Conservation (phyloP, 306 rosid species). For the Casuarina equisetifolia region DNA sequence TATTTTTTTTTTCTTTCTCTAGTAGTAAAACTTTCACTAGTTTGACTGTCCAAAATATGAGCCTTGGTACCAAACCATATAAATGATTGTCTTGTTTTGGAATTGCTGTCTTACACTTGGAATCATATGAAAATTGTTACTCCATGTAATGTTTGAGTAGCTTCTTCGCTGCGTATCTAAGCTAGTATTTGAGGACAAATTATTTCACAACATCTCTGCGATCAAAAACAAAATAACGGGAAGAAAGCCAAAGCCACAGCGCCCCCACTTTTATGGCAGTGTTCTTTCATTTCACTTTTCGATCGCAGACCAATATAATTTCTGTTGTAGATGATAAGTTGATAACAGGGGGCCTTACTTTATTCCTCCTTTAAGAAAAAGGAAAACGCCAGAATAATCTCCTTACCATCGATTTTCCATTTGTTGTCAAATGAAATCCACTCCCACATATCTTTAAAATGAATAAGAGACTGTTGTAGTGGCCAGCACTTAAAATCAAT, state of each 20-base stretch:
- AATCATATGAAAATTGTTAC: no score
- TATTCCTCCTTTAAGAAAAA: neutral
- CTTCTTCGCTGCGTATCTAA: no score
- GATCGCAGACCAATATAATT: neutral
- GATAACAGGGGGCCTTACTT: neutral
- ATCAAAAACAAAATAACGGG: neutral
- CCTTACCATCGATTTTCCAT: neutral
- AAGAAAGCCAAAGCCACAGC: neutral
- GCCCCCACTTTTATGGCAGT: neutral
- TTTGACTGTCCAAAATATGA: no score
- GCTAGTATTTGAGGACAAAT: no score
- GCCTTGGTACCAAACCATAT: no score
- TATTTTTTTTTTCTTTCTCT: no score
- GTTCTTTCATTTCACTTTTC: no score
- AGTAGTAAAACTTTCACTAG: no score
- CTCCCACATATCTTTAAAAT: constrained; percentile 10
- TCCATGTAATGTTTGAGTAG: no score
- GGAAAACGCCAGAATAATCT: neutral
- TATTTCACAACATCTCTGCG: no score
- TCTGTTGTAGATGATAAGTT: neutral
- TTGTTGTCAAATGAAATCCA: constrained; percentile 6
- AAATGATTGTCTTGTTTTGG: no score
- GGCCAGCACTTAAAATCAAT: neutral
- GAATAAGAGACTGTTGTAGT: neutral
- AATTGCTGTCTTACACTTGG: no score